Evolutionary conservation across 306 rosid species (phyloP), one percentile per base, ranked within the genome.

Genomic region (Inga laurina): DNA sequence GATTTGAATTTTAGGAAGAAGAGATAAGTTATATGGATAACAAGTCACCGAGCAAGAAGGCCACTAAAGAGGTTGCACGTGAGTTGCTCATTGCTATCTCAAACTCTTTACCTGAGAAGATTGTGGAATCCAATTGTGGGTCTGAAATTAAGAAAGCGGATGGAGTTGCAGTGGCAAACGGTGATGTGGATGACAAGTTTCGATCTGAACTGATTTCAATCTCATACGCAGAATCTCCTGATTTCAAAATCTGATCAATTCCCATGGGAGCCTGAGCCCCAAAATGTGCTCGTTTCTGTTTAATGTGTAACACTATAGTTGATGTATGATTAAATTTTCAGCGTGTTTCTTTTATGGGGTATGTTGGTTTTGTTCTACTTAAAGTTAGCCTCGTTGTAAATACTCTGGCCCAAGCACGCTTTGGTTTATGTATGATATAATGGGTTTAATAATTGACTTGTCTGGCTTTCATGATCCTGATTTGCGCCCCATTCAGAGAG

Each of bases 201-300:
- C 82, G 83, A 74, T 81, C 85, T 52, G 88, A 85, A 74, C 79
- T 85, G 88, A 85, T 85, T 77, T 85, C 88, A 61, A 85, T 85
- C 76, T 85, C 88, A 16, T 76, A 85, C 73, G 82, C 16, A 39
- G 85, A 85, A 41, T 81, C 73, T n/a, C 80, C 73, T 8, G 88
- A 85, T 77, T 22, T 65, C 85, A 65, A 85, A 72, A 77, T 64
- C 82, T 85, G 83, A 81, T 57, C 32, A 18, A 37, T 41, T 51
- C 44, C 76, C 32, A 54, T 24, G 75, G 45, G 67, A 84, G 59
- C 81, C 69, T 75, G 41, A 64, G 66, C 43, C 19, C 30, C 27
- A 24, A 15, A 15, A 74, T 84, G 41, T 71, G 64, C 45, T n/a
- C 44, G 15, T 83, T 44, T 5, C 14, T 21, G 49, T 27, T 62